These are phyloP conservation scores for Fusarium verticillioides DNA, from an alignment of 2,329 filamentous ascomycete genomes.

Conservation along the genomic window DNA sequence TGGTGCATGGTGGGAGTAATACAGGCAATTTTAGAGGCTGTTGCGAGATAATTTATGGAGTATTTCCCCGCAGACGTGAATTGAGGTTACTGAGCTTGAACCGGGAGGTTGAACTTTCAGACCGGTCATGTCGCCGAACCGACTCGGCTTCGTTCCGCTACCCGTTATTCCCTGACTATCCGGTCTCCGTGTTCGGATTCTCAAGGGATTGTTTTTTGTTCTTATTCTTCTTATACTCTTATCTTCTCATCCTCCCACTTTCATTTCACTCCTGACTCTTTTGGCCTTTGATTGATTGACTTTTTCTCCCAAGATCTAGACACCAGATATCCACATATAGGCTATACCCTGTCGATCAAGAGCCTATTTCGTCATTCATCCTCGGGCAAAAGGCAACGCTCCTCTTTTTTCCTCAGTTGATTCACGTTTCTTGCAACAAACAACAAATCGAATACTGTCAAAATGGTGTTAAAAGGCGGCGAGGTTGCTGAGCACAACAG, in stretches of 20 bases:
- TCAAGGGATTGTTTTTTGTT: background rate
- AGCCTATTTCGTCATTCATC: conserved; percentile 30
- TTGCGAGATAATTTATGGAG: conserved; percentile 16
- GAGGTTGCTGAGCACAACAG: conserved; percentile 78
- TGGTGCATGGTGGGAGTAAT: conserved; percentile 33
- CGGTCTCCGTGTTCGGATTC: conserved; percentile 20
- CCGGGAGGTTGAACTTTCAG: conserved; percentile 11
- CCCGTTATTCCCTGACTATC: conserved; percentile 5
- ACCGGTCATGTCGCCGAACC: conserved; percentile 8
- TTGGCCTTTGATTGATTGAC: background rate
- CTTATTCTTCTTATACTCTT: background rate
- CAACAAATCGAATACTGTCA: conserved; percentile 16
- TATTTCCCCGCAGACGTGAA: conserved; percentile 26
- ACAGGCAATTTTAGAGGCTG: conserved; percentile 37
- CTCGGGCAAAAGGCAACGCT: conserved; percentile 40
- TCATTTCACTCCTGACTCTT: background rate
- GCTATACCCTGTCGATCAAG: conserved; percentile 16
- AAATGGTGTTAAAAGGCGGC: conserved; percentile 60
- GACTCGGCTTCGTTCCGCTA: conserved; percentile 29
- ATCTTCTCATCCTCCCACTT: background rate
- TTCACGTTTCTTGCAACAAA: background rate
- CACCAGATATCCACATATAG: background rate
- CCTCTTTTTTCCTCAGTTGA: background rate
- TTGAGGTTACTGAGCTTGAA: background rate
- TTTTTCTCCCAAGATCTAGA: background rate